Conservation (phyloP, 257 asterid species). For the Handroanthus guayacan region DNA sequence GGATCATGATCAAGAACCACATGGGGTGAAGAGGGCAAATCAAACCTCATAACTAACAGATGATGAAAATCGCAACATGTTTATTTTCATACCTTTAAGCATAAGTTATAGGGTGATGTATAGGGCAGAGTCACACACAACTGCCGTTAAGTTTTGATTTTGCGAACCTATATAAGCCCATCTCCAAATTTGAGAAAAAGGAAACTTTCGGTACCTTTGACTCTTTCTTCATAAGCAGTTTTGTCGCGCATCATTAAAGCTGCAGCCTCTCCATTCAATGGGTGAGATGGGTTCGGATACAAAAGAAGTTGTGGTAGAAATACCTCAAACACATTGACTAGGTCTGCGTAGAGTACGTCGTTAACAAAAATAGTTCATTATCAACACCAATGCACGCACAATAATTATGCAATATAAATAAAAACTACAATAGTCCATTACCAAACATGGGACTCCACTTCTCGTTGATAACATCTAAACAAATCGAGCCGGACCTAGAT, state of each 20-base stretch:
- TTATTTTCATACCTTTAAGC: no score
- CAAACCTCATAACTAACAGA: no score
- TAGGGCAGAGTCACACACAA: neutral
- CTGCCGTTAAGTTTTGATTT: neutral
- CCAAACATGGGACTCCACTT: conserved; percentile 83
- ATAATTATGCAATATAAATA: neutral
- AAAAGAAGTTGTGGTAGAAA: conserved; percentile 84
- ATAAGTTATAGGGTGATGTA: neutral
- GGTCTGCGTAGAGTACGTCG: conserved; percentile 53
- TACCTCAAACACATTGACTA: conserved; percentile 84
- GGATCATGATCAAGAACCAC: no score
- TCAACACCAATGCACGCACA: neutral
- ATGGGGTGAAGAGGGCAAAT: no score
- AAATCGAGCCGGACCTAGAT: conserved; percentile 64
- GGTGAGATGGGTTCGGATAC: conserved; percentile 85
- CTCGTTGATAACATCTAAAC: conserved; percentile 69
- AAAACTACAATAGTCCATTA: conserved; percentile 12
- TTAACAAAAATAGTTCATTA: neutral
- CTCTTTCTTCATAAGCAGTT: conserved; percentile 75
- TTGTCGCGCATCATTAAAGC: conserved; percentile 76
- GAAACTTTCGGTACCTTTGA: conserved; percentile 60
- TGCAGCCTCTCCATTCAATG: conserved; percentile 85
- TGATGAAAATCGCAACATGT: no score
- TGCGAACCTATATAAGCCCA: neutral
- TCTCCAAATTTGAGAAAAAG: neutral